Percentiles rank a stretch among this genome's conserved stretches.
phyloP scores from a whole-genome alignment of 2,329 filamentous ascomycete species.

The Diaporthe sp. region DNA sequence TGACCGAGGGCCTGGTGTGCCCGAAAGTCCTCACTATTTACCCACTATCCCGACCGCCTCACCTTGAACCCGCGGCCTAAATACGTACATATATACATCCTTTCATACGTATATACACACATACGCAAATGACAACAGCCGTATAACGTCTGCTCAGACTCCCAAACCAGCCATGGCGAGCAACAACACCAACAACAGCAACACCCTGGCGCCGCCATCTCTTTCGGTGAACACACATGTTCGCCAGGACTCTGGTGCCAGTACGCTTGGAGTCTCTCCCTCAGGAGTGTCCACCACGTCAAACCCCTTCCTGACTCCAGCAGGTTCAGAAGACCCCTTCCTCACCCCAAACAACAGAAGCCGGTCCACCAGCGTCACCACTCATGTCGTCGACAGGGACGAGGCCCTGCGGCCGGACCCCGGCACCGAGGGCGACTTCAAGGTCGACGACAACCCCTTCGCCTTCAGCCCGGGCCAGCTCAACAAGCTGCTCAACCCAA shows the following conservation, averaged over 20 bases:
- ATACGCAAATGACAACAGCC: constrained; percentile 3
- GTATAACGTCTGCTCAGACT: not conserved
- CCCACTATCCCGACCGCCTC: not conserved
- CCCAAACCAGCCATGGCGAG: constrained; percentile 13
- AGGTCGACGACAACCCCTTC: constrained; percentile 76
- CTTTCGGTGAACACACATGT: constrained; percentile 37
- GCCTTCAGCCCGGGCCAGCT: constrained; percentile 80
- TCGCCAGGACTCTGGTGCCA: constrained; percentile 34
- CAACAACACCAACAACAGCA: constrained; percentile 2
- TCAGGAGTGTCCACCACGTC: constrained; percentile 36
- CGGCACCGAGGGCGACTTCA: constrained; percentile 77
- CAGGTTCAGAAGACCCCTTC: constrained; percentile 33
- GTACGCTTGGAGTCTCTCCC: constrained; percentile 36
- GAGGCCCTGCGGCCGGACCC: constrained; percentile 76
- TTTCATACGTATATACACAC: not conserved
- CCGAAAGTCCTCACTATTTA: not conserved
- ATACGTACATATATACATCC: constrained; percentile 21
- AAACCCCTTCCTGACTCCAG: constrained; percentile 41
- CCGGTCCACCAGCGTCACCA: constrained; percentile 23
- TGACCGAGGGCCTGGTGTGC: constrained; percentile 20
- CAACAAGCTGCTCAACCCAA: constrained; percentile 84
- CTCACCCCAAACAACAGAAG: constrained; percentile 36
- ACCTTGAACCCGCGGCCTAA: not conserved
- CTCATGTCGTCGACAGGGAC: constrained; percentile 48
- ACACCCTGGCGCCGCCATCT: constrained; percentile 33